phyloP scores from a whole-genome alignment of 2,329 filamentous ascomycete species.

The Cladosporium velox region DNA sequence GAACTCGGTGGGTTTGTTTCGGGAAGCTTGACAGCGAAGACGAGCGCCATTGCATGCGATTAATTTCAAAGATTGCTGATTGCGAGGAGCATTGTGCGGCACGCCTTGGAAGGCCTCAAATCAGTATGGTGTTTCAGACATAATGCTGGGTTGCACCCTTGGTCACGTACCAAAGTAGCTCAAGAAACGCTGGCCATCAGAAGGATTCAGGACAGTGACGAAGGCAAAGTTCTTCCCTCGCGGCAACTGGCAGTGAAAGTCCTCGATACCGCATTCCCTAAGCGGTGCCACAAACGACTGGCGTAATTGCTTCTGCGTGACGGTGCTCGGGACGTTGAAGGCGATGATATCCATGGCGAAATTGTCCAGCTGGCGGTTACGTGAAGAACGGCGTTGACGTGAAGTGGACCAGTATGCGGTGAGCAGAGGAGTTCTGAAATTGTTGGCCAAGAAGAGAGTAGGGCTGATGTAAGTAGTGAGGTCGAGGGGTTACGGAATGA shows the following conservation, averaged over 20 bases:
- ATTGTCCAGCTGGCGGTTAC: not conserved
- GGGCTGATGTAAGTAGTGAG: not conserved
- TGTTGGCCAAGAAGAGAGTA: not conserved
- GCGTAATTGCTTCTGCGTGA: slow-evolving; percentile 46
- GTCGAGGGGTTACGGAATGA: too few relatives aligned
- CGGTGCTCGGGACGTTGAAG: slow-evolving; percentile 43
- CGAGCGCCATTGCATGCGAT: slow-evolving; percentile 31
- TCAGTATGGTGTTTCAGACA: not conserved
- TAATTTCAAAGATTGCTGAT: slow-evolving; percentile 17
- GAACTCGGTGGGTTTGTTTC: slow-evolving; percentile 29
- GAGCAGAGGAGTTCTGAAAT: not conserved
- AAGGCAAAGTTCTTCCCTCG: slow-evolving; percentile 44
- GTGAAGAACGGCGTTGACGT: not conserved
- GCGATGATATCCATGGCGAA: slow-evolving; percentile 52
- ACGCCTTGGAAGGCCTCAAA: slow-evolving; percentile 21
- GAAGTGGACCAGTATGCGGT: not conserved
- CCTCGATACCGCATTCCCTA: slow-evolving; percentile 41
- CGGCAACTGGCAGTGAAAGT: slow-evolving; percentile 49
- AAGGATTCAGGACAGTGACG: slow-evolving; percentile 48
- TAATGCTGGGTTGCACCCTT: not conserved
- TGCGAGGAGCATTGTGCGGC: slow-evolving; percentile 21
- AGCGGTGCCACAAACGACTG: slow-evolving; percentile 45
- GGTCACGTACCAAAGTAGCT: slow-evolving; percentile 28
- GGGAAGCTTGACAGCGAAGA: slow-evolving; percentile 30
- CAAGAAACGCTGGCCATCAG: slow-evolving; percentile 49